Evolutionary conservation across 768 basidiomycete genomes (phyloP).

Genomic region (Suillus luteus): DNA sequence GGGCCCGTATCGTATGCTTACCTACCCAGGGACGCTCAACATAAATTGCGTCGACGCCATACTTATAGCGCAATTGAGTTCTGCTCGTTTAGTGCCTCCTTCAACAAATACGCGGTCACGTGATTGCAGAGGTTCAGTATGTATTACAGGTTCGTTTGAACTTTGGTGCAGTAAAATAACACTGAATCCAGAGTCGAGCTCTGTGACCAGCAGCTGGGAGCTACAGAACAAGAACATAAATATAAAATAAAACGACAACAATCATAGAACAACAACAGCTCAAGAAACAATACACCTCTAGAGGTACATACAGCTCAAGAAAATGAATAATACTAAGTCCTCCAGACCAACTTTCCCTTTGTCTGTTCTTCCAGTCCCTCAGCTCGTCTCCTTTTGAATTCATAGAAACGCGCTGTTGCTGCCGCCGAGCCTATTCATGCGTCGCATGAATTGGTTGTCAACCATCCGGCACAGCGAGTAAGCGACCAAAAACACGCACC

Average conservation of each 20-base stretch:
- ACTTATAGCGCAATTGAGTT: background rate
- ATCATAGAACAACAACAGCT: background rate
- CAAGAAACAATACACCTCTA: slow-evolving; percentile 2
- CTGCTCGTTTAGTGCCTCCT: background rate
- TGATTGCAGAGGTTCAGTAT: background rate
- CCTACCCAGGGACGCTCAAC: background rate
- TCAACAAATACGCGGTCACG: background rate
- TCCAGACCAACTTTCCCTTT: background rate
- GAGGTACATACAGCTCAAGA: background rate
- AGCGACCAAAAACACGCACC: slow-evolving; percentile 7
- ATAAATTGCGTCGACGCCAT: background rate
- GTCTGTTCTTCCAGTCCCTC: background rate
- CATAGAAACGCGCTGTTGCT: slow-evolving; percentile 14
- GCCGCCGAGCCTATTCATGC: slow-evolving; percentile 6
- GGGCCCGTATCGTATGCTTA: background rate
- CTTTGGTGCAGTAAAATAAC: background rate
- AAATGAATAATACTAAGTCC: background rate
- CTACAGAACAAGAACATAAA: background rate
- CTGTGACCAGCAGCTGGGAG: background rate
- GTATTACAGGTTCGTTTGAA: too few species aligned
- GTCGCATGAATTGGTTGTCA: background rate
- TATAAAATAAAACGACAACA: slow-evolving; percentile 6
- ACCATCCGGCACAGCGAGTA: background rate
- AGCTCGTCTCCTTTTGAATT: background rate
- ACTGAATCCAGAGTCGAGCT: background rate